Conservation (phyloP, 2,329 filamentous ascomycete species). For the Coniochaeta sp. region DNA sequence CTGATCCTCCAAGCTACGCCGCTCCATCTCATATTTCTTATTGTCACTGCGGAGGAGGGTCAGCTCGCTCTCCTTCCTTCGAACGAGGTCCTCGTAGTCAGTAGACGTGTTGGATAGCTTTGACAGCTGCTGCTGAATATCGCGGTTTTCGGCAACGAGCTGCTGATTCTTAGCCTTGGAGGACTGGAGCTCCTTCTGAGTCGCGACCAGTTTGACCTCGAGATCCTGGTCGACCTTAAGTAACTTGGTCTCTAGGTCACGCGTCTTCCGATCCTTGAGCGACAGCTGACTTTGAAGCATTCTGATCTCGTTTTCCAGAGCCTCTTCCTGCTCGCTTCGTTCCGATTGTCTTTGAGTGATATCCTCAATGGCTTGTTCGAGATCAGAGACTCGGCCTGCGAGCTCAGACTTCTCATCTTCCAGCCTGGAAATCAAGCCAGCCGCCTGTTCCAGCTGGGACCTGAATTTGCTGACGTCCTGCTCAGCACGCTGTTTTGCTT, state of each 20-base stretch:
- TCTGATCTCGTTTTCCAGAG: constrained; percentile 74
- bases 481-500: constrained; percentile 82
- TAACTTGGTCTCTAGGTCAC: constrained; percentile 78
- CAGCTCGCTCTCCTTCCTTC: constrained; percentile 90
- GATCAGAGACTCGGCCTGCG: constrained; percentile 54
- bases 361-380: constrained; percentile 65
- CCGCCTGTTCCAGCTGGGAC: constrained; percentile 84
- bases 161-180: constrained; percentile 69
- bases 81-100: constrained; percentile 88
- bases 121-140: constrained; percentile 76
- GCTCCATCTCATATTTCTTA: constrained; percentile 75
- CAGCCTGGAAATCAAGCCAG: constrained; percentile 73
- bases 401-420: constrained; percentile 81
- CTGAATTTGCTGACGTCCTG: constrained; percentile 74
- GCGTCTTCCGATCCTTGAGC: constrained; percentile 81
- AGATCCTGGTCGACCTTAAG: constrained; percentile 82
- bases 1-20: constrained; percentile 70
- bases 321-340: constrained; percentile 67
- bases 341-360: constrained; percentile 64
- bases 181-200: constrained; percentile 72
- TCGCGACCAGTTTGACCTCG: constrained; percentile 71
- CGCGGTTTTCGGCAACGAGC: constrained; percentile 70
- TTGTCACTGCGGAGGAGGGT: constrained; percentile 77
- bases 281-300: constrained; percentile 86
- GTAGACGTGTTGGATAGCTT: constrained; percentile 87